A percentile compares a stretch with the other conserved stretches of the same genome.
Conservation (phyloP, 371 early-diverging fungal genomes). For the Rhizopus stolonifer region DNA sequence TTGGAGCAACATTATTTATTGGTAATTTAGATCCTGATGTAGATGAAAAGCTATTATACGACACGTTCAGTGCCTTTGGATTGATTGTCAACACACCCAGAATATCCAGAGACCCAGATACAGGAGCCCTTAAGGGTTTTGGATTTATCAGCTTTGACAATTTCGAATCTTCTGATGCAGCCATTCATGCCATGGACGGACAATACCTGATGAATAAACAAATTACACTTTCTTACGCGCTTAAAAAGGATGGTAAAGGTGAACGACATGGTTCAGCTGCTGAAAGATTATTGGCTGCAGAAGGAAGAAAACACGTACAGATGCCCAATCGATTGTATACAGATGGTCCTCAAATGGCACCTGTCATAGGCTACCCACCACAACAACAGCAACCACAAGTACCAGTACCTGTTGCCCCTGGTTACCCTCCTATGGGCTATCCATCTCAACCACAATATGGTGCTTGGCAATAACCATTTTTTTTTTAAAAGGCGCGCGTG, state of each 20-base stretch:
- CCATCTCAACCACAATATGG: constrained; percentile 13
- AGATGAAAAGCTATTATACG: constrained; percentile 94
- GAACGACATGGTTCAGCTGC: constrained; percentile 97
- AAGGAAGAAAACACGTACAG: constrained; percentile 78
- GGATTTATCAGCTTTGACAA: constrained; percentile 93
- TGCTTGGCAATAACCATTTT: constrained; percentile 16
- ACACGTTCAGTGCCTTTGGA: constrained; percentile 96
- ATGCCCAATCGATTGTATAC: constrained; percentile 73
- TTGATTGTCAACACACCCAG: constrained; percentile 85
- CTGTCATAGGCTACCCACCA: constrained; percentile 12
- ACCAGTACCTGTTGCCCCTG: not conserved
- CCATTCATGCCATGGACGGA: constrained; percentile 96
- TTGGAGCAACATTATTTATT: constrained; percentile 96
- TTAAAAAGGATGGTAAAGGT: constrained; percentile 98
- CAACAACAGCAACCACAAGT: too few relatives aligned
- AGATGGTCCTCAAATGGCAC: constrained; percentile 46
- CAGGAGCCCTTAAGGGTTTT: constrained; percentile 88
- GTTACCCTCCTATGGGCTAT: constrained; percentile 18
- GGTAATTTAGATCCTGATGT: constrained; percentile 94
- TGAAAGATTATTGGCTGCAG: constrained; percentile 93
- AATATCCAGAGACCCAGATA: constrained; percentile 88
- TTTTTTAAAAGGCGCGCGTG: not conserved
- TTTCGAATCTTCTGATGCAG: constrained; percentile 95
- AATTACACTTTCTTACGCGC: constrained; percentile 90
- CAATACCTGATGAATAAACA: constrained; percentile 94